A percentile compares a stretch with the other conserved stretches of the same genome.
Conservation (phyloP, 441 rosid genomes). For the Bocquillonia castaneifolia region DNA sequence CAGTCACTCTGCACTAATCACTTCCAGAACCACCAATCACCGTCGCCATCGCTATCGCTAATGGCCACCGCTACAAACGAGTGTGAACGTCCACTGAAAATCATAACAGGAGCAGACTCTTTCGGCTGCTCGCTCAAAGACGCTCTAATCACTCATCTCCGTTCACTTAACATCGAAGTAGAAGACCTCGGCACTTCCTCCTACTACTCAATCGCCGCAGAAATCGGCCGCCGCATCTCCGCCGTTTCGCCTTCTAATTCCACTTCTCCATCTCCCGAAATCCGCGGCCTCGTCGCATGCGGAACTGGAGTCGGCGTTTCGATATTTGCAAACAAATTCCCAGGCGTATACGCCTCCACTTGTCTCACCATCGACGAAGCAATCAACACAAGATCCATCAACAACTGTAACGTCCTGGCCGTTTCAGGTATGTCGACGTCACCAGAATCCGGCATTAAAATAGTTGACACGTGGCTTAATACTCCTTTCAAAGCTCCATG, state of each 20-base stretch:
- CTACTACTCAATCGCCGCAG: conserved; percentile 77
- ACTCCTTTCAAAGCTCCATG: conserved; percentile 78
- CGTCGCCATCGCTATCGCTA: no score
- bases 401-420: conserved; percentile 73
- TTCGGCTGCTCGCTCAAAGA: conserved; percentile 65
- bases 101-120: conserved; percentile 66
- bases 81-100: conserved; percentile 33
- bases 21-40: no score
- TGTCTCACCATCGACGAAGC: conserved; percentile 66
- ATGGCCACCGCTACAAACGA: no score
- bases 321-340: conserved; percentile 83
- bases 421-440: conserved; percentile 62
- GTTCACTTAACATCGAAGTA: conserved; percentile 65
- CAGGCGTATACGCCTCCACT: conserved; percentile 73
- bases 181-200: conserved; percentile 73
- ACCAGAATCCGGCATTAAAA: conserved; percentile 48
- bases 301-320: conserved; percentile 84
- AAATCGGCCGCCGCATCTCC: conserved; percentile 76
- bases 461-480: conserved; percentile 60
- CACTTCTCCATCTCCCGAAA: conserved; percentile 26
- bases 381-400: conserved; percentile 69
- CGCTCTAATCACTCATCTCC: conserved; percentile 58
- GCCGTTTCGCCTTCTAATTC: conserved; percentile 18
- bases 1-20: no score
- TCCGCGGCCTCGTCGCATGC: conserved; percentile 69